Base-by-base conservation (phyloP, 2,329 filamentous ascomycete species). In the Ceratocystis harringtonii region DNA sequence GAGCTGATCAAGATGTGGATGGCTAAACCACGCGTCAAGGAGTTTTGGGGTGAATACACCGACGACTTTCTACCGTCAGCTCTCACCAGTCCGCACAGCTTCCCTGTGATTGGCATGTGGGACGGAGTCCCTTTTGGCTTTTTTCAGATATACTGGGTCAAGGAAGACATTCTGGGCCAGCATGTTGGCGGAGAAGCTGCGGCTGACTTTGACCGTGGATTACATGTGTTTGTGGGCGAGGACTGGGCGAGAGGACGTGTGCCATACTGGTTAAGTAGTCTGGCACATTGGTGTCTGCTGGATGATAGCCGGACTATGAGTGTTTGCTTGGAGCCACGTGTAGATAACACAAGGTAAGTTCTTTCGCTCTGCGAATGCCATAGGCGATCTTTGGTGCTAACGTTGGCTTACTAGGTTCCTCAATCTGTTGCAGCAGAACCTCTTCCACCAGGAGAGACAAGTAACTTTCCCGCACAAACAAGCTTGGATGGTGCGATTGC, bases 81-180 rank as follows among this genome's bases (percentile, higher is more conserved):
- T 0, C 76, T 97, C 10, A 79, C 79, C 12, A 85, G 81, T 22
- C 79, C 80, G 19, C 88, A 96, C 74, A 90, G 86, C 7, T 96
- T 97, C 74, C 94, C 94, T 0, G 90, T 87, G 0, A 92, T 97
- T 68, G 94, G 89, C 0, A 86, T 91, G 73, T 99, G 92, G 89
- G 90, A 97, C 70, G 92, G 90, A 10, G 87, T 92, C 68, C 92
- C 92, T 0, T 99, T 97, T 76, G 94, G 91, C 0, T 99, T 95
- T 73, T 96, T 99, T 73, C 94, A 99, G 77, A 82, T 99, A 43
- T 99, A 99, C 76, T 99, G 94, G 92, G 90, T 94, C 2, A 96
- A 95, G 72, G 94, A 99, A 73, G 94, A 97, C 72, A 77, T 79
- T 0, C 74, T 99, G 0, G 90, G 89, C 0, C 81, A 80, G 61